Evolutionary conservation across 208 protist species (phyloP), one percentile per base, ranked within the genome.

Genomic region (Acanthamoeba divionensis): DNA sequence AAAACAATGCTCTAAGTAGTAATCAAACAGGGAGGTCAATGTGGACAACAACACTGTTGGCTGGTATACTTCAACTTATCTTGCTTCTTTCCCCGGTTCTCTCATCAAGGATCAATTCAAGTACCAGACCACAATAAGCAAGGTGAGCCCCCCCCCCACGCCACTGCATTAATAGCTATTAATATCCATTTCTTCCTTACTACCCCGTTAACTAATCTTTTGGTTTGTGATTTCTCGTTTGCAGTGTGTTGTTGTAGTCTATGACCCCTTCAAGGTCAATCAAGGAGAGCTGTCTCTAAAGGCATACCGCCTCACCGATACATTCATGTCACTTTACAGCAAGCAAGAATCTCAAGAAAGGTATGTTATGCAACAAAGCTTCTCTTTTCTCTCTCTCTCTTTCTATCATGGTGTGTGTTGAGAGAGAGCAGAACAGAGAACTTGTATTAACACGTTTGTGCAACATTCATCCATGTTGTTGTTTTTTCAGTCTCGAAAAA

Each of bases 1-100:
- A n/a, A n/a, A n/a, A n/a, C n/a, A n/a, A n/a, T n/a, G n/a, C n/a
- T n/a, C n/a, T n/a, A n/a, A n/a, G n/a, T n/a, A n/a, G n/a, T n/a
- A n/a, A n/a, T n/a, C n/a, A n/a, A n/a, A n/a, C n/a, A n/a, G 94
- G 18, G 93, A 97, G 45, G 95, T 97, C 10, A 97, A 97, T 60
- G 95, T 96, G 9, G 96, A 97, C 86, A 92, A 93, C 75, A 96
- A 96, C 73, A 93, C 91, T 8, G 92, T 97, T 21, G 96, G 96
- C 44, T 97, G 95, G 96, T 97, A 97, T 93, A 91, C 94, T 33
- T 93, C 93, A 10, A 95, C 94, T 2, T 96, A 94, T 69, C 75
- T 95, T 29, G 91, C 91, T 48, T 94, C 93, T 12, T 95, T 95
- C 90, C 88, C 90, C 33, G 91, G 57, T n/a, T 41, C 38, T 0